Evolutionary conservation across 139 green algal genomes (phyloP).

Genomic region (Yamagishiella unicocca): DNA sequence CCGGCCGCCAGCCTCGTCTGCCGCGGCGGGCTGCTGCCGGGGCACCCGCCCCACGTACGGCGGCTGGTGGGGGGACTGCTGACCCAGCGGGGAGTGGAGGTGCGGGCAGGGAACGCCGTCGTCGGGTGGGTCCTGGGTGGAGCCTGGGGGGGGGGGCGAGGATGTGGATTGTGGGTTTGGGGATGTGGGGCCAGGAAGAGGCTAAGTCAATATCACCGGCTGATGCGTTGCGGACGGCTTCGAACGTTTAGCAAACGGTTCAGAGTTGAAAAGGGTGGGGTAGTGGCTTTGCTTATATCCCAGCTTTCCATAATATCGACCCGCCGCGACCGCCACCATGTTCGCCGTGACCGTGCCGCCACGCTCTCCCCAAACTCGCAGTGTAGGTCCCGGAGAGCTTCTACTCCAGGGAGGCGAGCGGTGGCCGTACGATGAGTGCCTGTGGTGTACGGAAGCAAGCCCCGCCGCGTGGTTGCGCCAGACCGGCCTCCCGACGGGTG

Average conservation of each 20-base stretch:
- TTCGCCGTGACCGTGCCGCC: no score
- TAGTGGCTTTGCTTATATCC: no score
- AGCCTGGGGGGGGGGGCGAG: background rate
- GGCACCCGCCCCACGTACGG: conserved; percentile 55
- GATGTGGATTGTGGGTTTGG: background rate
- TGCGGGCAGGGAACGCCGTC: conserved; percentile 44
- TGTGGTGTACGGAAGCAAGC: conserved; percentile 95
- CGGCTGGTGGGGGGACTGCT: conserved; percentile 53
- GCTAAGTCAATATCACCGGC: no score
- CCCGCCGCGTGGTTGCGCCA: conserved; percentile 78
- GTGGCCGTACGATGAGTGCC: conserved; percentile 84
- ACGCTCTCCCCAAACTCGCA: no score
- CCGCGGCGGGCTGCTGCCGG: conserved; percentile 53
- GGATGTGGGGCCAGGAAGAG: background rate
- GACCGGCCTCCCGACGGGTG: conserved; percentile 76
- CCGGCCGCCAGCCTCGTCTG: conserved; percentile 62
- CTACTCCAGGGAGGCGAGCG: conserved; percentile 51
- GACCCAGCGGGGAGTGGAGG: conserved; percentile 30
- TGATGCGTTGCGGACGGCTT: no score
- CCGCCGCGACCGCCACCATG: no score
- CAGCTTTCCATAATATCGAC: no score
- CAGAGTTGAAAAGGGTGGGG: no score
- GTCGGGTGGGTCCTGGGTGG: background rate
- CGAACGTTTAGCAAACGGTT: no score
- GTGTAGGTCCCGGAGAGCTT: conserved; percentile 47